Base-by-base conservation (phyloP, 345 rosid species). In the Linum usitatissimum region DNA sequence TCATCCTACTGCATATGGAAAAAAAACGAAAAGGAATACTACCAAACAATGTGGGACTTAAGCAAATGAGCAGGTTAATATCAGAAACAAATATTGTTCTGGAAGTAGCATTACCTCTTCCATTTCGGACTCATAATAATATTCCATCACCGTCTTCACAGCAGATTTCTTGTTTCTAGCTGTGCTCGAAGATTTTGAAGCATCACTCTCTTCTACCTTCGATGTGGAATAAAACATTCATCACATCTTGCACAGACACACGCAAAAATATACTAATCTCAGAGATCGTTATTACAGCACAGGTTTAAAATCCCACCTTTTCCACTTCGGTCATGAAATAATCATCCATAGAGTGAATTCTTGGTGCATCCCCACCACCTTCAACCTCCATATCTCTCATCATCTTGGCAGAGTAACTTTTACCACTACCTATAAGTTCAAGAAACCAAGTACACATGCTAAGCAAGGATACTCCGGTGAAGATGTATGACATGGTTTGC, bases 281-380 rank as follows among this genome's bases (percentile, higher is more conserved):
- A 53, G 7, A 59, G 60, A 53, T 70, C 61, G 61, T 57, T 62
- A 69, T n/a, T 15, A 13, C 19, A 38, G 18, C 34, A 60, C 18
- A 7, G 17, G 9, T 10, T 18, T 17, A 60, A 36, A 60, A 34
- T 19, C 8, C 31, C 59, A 89, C 98, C 96, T 89, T 92, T 64
- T 89, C 98, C 68, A 92, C 88, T 79, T 92, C 98, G 8, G 98
- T 83, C 96, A 92, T 86, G 80, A 89, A 92, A 82, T 87, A 92
- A 64, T 92, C 98, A 72, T 92, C 98, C 84, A 92, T 92, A 53
- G 96, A 87, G 76, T 89, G 96, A 74, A 92, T 92, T 59, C 98
- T 77, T n/a, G 98, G 98, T 57, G 85, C 85, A 74, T 69, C 76
- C 58, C 96, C 84, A 3, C 96, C 96, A 81, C 83, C 80, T 79